Evolutionary conservation across 2,329 filamentous ascomycete species (phyloP), one percentile per base, ranked within the genome.

Genomic region (Penicillium sclerotiorum): DNA sequence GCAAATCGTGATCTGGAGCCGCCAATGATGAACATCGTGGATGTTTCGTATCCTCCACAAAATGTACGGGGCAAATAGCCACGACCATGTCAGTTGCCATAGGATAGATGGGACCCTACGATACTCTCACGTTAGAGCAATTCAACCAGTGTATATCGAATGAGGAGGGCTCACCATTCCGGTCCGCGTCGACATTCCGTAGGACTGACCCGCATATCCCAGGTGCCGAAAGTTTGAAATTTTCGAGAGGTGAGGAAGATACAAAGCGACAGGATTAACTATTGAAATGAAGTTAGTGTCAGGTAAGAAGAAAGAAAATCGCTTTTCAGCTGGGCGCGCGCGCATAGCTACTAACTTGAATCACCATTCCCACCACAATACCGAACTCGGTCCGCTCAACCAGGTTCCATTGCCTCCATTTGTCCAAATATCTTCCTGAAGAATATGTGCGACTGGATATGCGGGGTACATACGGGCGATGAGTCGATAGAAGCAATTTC

Each of bases 21-120:
- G 74, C 84, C 84, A 87, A 47, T 81, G 78, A 57, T 84, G 80
- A 2, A 80, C 81, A 60, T 86, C 83, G n/a, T 74, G 75, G 54
- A 86, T 79, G 13, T 75, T 71, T 7, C 82, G 75, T 27, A 82
- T 78, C 56, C 77, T 75, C 74, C 77, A 85, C 8, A 86, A 73
- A 52, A 84, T 76, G 52, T 80, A 74, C 17, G 84, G 83, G 3
- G 84, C 83, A 50, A 83, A 77, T 37, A 84, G 64, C 78, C 81
- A 86, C 12, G 82, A 77, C 83, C 83, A 87, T 49, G 83, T 69
- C 44, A 85, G 75, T 57, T 86, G 84, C 83, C 83, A 87, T 45
- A 84, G 73, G 37, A 84, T 78, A 0, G 82, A 84, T 0, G 83
- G 82, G 73, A 83, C 80, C 81, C 44, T 46, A 38, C 25, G 17